Base-by-base conservation (phyloP, 306 rosid genomes). In the Cucurbita pepo region DNA sequence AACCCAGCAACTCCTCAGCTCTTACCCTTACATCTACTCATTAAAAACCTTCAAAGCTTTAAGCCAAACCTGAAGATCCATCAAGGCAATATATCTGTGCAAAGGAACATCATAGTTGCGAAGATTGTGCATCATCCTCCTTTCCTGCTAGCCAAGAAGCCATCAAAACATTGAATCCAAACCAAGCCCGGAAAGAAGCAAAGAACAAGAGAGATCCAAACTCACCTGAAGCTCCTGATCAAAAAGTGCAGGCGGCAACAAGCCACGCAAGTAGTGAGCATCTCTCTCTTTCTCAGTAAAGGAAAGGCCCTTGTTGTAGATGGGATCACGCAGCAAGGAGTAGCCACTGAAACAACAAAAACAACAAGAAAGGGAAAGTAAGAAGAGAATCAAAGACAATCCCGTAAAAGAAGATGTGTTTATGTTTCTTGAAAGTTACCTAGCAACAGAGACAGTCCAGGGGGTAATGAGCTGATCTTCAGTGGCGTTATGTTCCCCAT, bases 181-280 rank as follows among this genome's bases (percentile, higher is more conserved):
- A 6, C n/a, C 25, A 18, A 64, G 3, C 30, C 36, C 8, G 7
- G 50, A n/a, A 41, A 57, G 10, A 44, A 57, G 19, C 41, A 40
- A 2, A 64, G 54, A 40, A 40, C 43, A 0, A 47, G 4, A 67
- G 8, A 69, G 64, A 72, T 73, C 44, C 40, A 5, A 30, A 43
- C 8, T 43, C 2, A 92, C 97, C 96, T 93, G 98, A 85, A 90
- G 98, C 10, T 90, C 91, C 75, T 94, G 98, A 79, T 66, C 67
- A 72, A 89, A 67, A 40, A 87, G 22, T 19, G 89, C 82, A 0
- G 98, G 97, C 55, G 98, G 98, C 82, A 94, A 82, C 77, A 94
- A 96, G 55, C 98, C 98, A 21, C 97, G 97, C 78, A 94, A 65
- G 85, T 90, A 94, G 82, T 94, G 98, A 55, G 97, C 89, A 80